Percentiles rank a stretch among this genome's conserved stretches.
These are phyloP conservation scores for Lathyrus sativus DNA, from an alignment of 306 rosid genomes.

Conservation along the genomic window DNA sequence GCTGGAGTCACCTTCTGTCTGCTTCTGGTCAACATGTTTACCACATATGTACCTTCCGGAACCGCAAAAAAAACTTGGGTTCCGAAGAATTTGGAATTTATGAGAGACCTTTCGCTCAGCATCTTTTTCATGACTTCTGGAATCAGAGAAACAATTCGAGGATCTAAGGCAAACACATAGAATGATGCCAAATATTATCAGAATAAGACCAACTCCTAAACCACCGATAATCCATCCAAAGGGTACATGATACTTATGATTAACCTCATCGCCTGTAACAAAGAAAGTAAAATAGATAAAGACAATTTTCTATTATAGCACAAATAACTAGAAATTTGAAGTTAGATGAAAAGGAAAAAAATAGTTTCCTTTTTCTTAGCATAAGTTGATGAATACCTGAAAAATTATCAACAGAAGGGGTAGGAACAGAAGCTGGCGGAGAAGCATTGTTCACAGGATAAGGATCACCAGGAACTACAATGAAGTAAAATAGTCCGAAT, in stretches of 20 bases:
- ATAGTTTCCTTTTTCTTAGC: background rate
- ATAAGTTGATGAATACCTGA: slow-evolving; percentile 55
- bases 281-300: slow-evolving; percentile 20
- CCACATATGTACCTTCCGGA: slow-evolving; percentile 84
- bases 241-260: slow-evolving; percentile 69
- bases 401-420: slow-evolving; percentile 47
- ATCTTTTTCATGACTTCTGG: slow-evolving; percentile 59
- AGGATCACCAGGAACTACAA: slow-evolving; percentile 93
- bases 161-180: slow-evolving; percentile 65
- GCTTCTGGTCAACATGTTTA: slow-evolving; percentile 65
- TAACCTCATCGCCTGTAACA: slow-evolving; percentile 55
- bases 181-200: slow-evolving; percentile 58
- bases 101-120: slow-evolving; percentile 59
- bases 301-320: slow-evolving; percentile 11
- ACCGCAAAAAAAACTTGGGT: slow-evolving; percentile 85
- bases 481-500: background rate
- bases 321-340: background rate
- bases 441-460: slow-evolving; percentile 60
- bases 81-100: slow-evolving; percentile 83
- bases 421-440: slow-evolving; percentile 64
- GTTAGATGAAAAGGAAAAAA: background rate
- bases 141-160: slow-evolving; percentile 55
- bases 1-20: slow-evolving; percentile 62
- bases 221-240: slow-evolving; percentile 87
- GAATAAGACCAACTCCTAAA: slow-evolving; percentile 63